Evolutionary conservation across 164 flowering plant species (phyloP).

Genomic region (Macadamia tetraphylla): DNA sequence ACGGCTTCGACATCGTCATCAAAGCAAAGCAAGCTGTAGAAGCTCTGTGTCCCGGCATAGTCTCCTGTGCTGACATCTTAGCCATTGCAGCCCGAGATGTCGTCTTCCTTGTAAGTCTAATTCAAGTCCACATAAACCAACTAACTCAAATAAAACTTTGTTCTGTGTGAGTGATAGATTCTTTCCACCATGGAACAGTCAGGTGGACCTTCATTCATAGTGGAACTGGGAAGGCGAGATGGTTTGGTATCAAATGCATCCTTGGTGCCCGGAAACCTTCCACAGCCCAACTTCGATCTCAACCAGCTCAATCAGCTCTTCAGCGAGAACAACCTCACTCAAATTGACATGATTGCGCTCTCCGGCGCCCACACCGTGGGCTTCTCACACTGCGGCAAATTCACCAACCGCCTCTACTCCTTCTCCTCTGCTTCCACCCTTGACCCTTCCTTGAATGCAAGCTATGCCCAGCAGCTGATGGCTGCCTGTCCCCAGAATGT

Average conservation of each 20-base stretch:
- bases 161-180: too few species aligned
- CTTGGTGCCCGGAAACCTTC: constrained; percentile 51
- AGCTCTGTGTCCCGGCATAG: constrained; percentile 58
- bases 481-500: constrained; percentile 41
- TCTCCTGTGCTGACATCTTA: constrained; percentile 75
- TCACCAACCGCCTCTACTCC: constrained; percentile 52
- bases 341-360: constrained; percentile 61
- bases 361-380: constrained; percentile 86
- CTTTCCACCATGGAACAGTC: constrained; percentile 25
- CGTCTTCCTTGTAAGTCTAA: constrained; percentile 44
- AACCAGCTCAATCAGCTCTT: constrained; percentile 40
- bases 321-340: constrained; percentile 38
- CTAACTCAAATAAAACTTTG: too few species aligned
- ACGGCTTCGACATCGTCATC: constrained; percentile 73
- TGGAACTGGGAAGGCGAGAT: constrained; percentile 71
- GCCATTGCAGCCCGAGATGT: constrained; percentile 75
- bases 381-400: constrained; percentile 66
- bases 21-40: constrained; percentile 71
- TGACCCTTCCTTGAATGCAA: constrained; percentile 59
- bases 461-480: constrained; percentile 57
- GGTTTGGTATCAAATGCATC: constrained; percentile 61
- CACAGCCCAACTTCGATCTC: constrained; percentile 43
- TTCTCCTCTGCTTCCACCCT: constrained; percentile 35
- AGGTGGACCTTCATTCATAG: constrained; percentile 57
- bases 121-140: too few species aligned